Evolutionary conservation across 2,329 filamentous ascomycete genomes (phyloP).

Genomic region (Aspergillus candidus): DNA sequence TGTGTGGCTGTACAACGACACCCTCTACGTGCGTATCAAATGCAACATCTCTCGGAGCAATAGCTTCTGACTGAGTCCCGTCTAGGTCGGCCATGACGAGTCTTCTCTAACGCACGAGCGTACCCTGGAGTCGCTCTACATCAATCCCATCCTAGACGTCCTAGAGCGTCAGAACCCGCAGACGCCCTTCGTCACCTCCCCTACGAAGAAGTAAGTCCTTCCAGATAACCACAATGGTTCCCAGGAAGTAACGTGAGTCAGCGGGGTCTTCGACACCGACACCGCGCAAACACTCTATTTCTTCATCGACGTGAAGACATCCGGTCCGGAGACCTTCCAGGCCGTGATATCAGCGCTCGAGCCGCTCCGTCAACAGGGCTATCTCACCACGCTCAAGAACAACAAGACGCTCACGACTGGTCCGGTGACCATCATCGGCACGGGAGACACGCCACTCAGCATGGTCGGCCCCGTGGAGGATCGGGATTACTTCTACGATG

Average conservation of each 20-base stretch:
- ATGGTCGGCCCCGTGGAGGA: slow-evolving; percentile 42
- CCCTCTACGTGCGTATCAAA: slow-evolving; percentile 43
- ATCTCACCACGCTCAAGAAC: slow-evolving; percentile 48
- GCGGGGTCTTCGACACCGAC: slow-evolving; percentile 55
- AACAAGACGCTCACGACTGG: slow-evolving; percentile 42
- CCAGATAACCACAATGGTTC: background rate
- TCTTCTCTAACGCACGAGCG: slow-evolving; percentile 47
- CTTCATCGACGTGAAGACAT: slow-evolving; percentile 60
- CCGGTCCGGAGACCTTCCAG: slow-evolving; percentile 50
- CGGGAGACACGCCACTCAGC: slow-evolving; percentile 49
- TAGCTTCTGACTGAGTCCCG: background rate
- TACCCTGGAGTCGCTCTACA: slow-evolving; percentile 54
- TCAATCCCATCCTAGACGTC: slow-evolving; percentile 53
- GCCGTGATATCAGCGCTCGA: slow-evolving; percentile 51
- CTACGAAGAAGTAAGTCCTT: slow-evolving; percentile 44
- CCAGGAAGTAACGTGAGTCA: slow-evolving; percentile 10
- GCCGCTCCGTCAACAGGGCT: slow-evolving; percentile 50
- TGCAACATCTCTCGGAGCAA: background rate
- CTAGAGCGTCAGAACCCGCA: slow-evolving; percentile 52
- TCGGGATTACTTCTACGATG: slow-evolving; percentile 58
- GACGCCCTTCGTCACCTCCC: slow-evolving; percentile 42
- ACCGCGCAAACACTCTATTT: slow-evolving; percentile 56
- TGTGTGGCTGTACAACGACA: slow-evolving; percentile 54
- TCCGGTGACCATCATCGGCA: slow-evolving; percentile 57
- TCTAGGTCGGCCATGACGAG: slow-evolving; percentile 51